phyloP scores from a whole-genome alignment of 179 eudicot species.

The Silene noctiflora region DNA sequence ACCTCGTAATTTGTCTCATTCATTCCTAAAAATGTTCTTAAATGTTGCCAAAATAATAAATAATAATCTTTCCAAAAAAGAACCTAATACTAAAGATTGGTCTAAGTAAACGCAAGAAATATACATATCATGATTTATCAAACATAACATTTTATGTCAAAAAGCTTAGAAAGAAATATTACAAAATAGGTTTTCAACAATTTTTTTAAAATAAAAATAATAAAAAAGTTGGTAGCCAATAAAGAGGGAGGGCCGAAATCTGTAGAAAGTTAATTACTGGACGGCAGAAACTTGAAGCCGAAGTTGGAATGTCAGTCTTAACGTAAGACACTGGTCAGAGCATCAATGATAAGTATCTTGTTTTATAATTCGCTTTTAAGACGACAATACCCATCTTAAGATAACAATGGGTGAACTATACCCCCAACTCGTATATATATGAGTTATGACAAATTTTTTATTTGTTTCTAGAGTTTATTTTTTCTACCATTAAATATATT shows the following conservation, averaged over 20 bases:
- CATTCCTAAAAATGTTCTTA: not conserved
- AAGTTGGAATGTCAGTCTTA: not conserved
- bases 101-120: slow-evolving; percentile 1
- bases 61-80: not conserved
- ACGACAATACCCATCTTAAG: no score
- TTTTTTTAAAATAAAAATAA: no score
- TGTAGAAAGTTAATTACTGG: not conserved
- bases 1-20: not conserved
- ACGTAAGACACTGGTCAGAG: not conserved
- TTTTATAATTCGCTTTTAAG: no score
- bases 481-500: no score
- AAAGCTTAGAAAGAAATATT: not conserved
- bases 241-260: not conserved
- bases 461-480: no score
- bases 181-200: not conserved
- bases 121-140: not conserved
- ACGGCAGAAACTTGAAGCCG: not conserved
- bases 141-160: not conserved
- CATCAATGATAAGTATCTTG: not conserved
- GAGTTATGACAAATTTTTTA: no score
- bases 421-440: no score
- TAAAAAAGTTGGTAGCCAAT: slow-evolving; percentile 1
- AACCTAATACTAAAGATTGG: not conserved
- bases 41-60: not conserved
- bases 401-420: no score